Evolutionary conservation across 192 early-diverging fungal species (phyloP), one percentile per base, ranked within the genome.

Genomic region (Allomyces macrogynus): DNA sequence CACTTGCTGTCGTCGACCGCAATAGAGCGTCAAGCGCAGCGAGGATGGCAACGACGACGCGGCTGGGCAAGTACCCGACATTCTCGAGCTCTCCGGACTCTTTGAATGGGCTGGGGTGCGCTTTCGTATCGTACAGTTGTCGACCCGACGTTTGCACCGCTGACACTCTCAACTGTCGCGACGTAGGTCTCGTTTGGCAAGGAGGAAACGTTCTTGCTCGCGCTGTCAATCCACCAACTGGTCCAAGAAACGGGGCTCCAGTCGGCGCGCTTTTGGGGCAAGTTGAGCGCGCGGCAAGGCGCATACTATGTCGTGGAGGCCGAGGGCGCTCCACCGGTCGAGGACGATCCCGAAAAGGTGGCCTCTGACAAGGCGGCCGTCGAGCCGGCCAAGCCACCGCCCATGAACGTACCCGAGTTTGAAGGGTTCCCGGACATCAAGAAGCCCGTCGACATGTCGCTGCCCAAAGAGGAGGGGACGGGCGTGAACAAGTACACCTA

Each of bases 401-500:
- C 26, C 23, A 25, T 68, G 5, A 20, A 10, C 24, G 62, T 18
- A 18, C 66, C 68, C 40, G 61, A 54, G 60, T 23, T 20, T 43
- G 67, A 63, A 26, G 62, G 24, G 23, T 61, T 64, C 25, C 72
- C 77, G 7, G 74, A 80, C 61, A 67, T 64, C 18, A 81, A 78
- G 61, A 63, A 61, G 10, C 75, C 79, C 64, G 44, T 24, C 18
- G 57, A 72, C 24, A 61, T 62, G 25, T 65, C 70, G 20, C 64
- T 82, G 63, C 65, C 74, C 4, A 72, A 67, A 43, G 81, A 84
- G 67, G 60, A 54, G 12, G 42, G 80, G 22, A 65, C 57, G 0
- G 81, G 81, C 18, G 76, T 81, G 7, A 84, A 84, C 68, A 73
- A 78, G 62, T 84, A 82, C 67, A 74, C 83, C 14, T 84, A 84